Evolutionary conservation across 208 protist genomes (phyloP).

Genomic region (Leishmania arabica): DNA sequence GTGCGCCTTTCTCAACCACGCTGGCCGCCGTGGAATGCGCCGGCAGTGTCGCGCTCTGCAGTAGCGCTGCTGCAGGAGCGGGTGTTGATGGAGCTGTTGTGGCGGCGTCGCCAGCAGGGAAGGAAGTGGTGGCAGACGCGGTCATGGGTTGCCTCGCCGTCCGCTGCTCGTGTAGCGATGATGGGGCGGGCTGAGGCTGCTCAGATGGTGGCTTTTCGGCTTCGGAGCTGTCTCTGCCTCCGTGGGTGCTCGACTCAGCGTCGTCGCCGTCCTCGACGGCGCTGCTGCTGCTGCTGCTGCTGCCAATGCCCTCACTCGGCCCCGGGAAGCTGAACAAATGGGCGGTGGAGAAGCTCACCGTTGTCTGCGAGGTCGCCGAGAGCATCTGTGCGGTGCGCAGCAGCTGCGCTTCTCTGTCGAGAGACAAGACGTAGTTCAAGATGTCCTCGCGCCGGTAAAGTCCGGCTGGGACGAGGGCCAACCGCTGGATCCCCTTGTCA

Average conservation of each 20-base stretch:
- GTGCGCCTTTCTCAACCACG: background rate
- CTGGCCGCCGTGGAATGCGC: background rate
- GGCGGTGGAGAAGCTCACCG: slow-evolving; percentile 54
- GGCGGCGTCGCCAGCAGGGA: background rate
- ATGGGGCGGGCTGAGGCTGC: background rate
- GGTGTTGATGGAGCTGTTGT: background rate
- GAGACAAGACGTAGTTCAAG: slow-evolving; percentile 50
- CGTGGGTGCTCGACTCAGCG: background rate
- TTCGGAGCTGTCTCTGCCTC: background rate
- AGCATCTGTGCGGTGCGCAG: slow-evolving; percentile 59
- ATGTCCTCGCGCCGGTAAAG: slow-evolving; percentile 49
- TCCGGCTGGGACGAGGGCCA: slow-evolving; percentile 62
- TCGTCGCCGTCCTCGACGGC: background rate
- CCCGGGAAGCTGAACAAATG: slow-evolving; percentile 37
- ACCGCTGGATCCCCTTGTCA: slow-evolving; percentile 38
- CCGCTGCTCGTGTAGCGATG: background rate
- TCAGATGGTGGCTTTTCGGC: background rate
- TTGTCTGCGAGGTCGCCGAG: slow-evolving; percentile 50
- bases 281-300: background rate
- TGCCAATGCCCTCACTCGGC: background rate
- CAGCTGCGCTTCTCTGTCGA: slow-evolving; percentile 71
- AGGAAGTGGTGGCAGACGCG: background rate
- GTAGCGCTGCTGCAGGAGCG: background rate
- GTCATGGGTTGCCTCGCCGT: background rate
- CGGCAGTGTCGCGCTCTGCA: background rate